These are phyloP conservation scores for Monilinia fructicola DNA, from an alignment of 2,329 filamentous ascomycete species.

Conservation along the genomic window DNA sequence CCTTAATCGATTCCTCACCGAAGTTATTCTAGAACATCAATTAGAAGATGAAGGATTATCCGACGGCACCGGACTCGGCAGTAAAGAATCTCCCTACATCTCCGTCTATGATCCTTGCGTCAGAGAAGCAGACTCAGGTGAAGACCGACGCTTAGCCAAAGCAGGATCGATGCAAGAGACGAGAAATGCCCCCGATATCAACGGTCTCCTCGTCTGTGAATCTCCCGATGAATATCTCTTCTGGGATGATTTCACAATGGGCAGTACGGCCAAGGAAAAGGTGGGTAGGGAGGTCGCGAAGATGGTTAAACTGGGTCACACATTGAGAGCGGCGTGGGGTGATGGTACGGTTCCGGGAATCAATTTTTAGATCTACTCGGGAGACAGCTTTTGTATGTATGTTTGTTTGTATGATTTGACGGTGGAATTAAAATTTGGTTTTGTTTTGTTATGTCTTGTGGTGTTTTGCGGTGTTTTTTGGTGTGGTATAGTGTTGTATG, in stretches of 20 bases:
- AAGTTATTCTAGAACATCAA: constrained; percentile 51
- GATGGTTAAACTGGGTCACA: constrained; percentile 25
- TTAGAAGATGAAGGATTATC: constrained; percentile 46
- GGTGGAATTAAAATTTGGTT: no score
- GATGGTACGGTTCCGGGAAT: not conserved
- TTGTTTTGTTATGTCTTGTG: no score
- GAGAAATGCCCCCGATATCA: constrained; percentile 21
- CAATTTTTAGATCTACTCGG: not conserved
- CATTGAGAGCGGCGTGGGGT: constrained; percentile 12
- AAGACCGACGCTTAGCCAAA: constrained; percentile 9
- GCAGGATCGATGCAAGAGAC: not conserved
- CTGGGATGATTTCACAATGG: constrained; percentile 51
- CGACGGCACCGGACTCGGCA: constrained; percentile 49
- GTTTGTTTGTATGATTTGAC: no score
- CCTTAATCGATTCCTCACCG: constrained; percentile 43
- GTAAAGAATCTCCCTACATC: constrained; percentile 30
- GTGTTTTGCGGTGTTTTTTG: no score
- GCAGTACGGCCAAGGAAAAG: constrained; percentile 41
- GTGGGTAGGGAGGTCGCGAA: constrained; percentile 40
- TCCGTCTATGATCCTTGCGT: constrained; percentile 34
- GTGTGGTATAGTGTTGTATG: no score
- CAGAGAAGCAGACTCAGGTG: constrained; percentile 28
- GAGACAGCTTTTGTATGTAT: no score
- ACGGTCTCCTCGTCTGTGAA: constrained; percentile 42
- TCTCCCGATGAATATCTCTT: constrained; percentile 50